Conservation (phyloP, 768 basidiomycete species). For the Tricholoma hemisulphureum region DNA sequence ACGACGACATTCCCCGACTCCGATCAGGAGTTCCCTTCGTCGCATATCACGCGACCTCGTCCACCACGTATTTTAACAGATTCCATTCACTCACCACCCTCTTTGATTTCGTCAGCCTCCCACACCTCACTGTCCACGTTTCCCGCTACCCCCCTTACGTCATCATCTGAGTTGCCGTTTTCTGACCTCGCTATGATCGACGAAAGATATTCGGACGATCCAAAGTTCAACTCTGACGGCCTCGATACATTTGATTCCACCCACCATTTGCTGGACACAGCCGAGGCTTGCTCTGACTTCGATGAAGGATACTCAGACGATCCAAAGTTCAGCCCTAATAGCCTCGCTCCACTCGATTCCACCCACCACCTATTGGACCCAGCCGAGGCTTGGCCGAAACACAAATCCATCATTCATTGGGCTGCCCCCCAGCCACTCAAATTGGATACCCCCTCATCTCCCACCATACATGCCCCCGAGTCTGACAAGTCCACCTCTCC, state of each 20-base stretch:
- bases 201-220: constrained; percentile 25
- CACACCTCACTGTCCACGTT: constrained; percentile 31
- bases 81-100: constrained; percentile 29
- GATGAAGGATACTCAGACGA: constrained; percentile 29
- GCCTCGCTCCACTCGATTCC: constrained; percentile 10
- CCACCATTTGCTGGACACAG: constrained; percentile 4
- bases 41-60: constrained; percentile 21
- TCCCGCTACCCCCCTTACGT: constrained; percentile 30
- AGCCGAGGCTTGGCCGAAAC: constrained; percentile 27
- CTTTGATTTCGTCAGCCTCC: constrained; percentile 43
- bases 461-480: neutral
- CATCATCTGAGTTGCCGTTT: constrained; percentile 20
- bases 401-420: constrained; percentile 24
- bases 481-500: neutral
- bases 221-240: constrained; percentile 4
- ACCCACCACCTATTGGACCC: constrained; percentile 7
- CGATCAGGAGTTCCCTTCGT: constrained; percentile 14
- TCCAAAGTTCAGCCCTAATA: constrained; percentile 5
- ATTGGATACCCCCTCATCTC: neutral
- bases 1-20: constrained; percentile 10
- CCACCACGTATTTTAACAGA: constrained; percentile 19
- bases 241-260: constrained; percentile 12
- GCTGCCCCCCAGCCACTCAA: neutral
- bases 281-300: constrained; percentile 34
- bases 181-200: constrained; percentile 38